Conservation (phyloP, 2,329 filamentous ascomycete genomes). For the Pseudocercospora crystallina region DNA sequence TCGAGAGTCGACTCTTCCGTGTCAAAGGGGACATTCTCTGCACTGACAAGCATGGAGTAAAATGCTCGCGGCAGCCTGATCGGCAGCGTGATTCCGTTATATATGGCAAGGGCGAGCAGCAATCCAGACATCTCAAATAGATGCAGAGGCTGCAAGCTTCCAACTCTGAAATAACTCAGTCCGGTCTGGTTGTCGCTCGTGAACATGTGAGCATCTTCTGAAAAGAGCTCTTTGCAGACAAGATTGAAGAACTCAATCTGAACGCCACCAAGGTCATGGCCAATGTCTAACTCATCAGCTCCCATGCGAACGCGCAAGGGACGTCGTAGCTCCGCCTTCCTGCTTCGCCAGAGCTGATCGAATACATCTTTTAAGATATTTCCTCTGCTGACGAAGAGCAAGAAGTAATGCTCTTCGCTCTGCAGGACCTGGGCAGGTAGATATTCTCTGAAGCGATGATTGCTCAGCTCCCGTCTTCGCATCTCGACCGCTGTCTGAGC, state of each 20-base stretch:
- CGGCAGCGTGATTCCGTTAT: constrained; percentile 88
- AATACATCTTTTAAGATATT: constrained; percentile 53
- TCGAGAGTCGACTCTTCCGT: constrained; percentile 51
- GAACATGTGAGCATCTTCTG: constrained; percentile 78
- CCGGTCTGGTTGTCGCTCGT: constrained; percentile 72
- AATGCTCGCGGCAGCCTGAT: constrained; percentile 83
- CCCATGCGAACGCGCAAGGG: constrained; percentile 88
- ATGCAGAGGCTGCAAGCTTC: constrained; percentile 78
- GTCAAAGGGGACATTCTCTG: not conserved
- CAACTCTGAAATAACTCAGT: constrained; percentile 85
- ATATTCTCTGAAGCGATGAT: no score
- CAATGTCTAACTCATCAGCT: constrained; percentile 76
- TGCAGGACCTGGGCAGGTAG: constrained; percentile 34
- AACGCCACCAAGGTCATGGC: constrained; percentile 89
- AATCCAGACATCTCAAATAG: constrained; percentile 88
- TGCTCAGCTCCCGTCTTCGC: no score
- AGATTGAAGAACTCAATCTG: constrained; percentile 95
- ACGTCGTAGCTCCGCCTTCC: constrained; percentile 76
- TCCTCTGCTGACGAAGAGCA: constrained; percentile 46
- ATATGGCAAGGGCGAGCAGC: constrained; percentile 84
- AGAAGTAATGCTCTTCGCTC: constrained; percentile 41
- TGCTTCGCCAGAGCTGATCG: constrained; percentile 84
- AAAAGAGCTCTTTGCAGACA: constrained; percentile 74
- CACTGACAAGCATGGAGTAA: constrained; percentile 70
- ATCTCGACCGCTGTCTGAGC: no score